Percentiles rank a stretch among this genome's conserved stretches.
Evolutionary conservation across 148 eudicot genomes (phyloP).

Genomic region (Rhododendron williamsianum): DNA sequence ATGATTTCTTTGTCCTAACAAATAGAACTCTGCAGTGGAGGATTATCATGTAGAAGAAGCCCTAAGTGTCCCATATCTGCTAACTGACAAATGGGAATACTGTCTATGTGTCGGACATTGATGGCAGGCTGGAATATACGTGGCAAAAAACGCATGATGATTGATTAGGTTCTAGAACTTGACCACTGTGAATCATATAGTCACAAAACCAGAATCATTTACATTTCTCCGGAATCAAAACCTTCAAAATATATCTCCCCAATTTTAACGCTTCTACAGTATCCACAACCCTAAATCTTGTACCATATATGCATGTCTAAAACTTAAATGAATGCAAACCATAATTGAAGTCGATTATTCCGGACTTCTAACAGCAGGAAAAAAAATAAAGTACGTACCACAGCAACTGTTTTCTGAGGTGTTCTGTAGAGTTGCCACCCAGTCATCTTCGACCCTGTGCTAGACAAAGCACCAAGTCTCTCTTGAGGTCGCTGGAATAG

Average conservation of each 20-base stretch:
- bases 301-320: not conserved
- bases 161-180: not conserved
- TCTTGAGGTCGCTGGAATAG: conserved; percentile 87
- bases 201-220: not conserved
- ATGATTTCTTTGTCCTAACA: not conserved
- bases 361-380: not conserved
- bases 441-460: conserved; percentile 58
- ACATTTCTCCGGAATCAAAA: not conserved
- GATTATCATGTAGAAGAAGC: not conserved
- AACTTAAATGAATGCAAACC: not conserved
- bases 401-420: conserved; percentile 81
- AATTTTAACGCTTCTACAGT: not conserved
- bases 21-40: not conserved
- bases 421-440: conserved; percentile 99
- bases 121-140: not conserved
- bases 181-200: not conserved
- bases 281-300: not conserved
- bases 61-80: not conserved
- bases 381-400: conserved; percentile 26
- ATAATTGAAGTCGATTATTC: not conserved
- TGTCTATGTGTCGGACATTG: not conserved
- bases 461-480: conserved; percentile 65
- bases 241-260: not conserved
- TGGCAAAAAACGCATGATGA: not conserved
- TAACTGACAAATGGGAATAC: not conserved